Evolutionary conservation across 352 stramenopile genomes (phyloP).

Genomic region (Phytophthora sp.): DNA sequence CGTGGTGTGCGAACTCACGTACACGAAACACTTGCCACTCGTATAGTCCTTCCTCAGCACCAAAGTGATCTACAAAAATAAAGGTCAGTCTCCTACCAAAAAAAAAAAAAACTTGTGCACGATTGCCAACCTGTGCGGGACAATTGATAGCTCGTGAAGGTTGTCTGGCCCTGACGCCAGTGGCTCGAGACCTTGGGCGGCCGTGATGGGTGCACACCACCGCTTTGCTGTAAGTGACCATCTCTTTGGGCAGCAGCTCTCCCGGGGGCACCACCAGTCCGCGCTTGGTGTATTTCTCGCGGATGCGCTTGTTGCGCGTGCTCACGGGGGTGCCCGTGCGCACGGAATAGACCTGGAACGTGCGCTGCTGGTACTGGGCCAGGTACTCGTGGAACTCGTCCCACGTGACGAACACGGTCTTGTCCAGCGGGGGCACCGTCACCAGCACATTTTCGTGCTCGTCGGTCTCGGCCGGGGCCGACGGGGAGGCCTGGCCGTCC

Average conservation of each 20-base stretch:
- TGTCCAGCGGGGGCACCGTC: slow-evolving; percentile 20
- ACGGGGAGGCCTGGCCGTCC: slow-evolving; percentile 3
- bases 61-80: slow-evolving; percentile 30
- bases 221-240: slow-evolving; percentile 32
- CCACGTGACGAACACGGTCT: slow-evolving; percentile 29
- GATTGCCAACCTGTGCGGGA: slow-evolving; percentile 22
- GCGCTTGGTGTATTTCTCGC: slow-evolving; percentile 17
- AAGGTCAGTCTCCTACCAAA: neutral
- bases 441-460: slow-evolving; percentile 12
- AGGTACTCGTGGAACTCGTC: slow-evolving; percentile 37
- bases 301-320: slow-evolving; percentile 30
- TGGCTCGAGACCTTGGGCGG: slow-evolving; percentile 15
- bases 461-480: slow-evolving; percentile 4
- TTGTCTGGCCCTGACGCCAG: slow-evolving; percentile 9
- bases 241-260: slow-evolving; percentile 27
- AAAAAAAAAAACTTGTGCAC: neutral
- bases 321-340: slow-evolving; percentile 26
- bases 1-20: slow-evolving; percentile 32
- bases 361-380: slow-evolving; percentile 33
- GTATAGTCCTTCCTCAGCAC: slow-evolving; percentile 24
- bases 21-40: slow-evolving; percentile 22
- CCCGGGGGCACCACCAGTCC: slow-evolving; percentile 5
- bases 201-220: slow-evolving; percentile 37
- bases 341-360: slow-evolving; percentile 36
- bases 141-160: slow-evolving; percentile 32